Conservation (phyloP, 1,139 yeast species). For the Candida dubliniensis region DNA sequence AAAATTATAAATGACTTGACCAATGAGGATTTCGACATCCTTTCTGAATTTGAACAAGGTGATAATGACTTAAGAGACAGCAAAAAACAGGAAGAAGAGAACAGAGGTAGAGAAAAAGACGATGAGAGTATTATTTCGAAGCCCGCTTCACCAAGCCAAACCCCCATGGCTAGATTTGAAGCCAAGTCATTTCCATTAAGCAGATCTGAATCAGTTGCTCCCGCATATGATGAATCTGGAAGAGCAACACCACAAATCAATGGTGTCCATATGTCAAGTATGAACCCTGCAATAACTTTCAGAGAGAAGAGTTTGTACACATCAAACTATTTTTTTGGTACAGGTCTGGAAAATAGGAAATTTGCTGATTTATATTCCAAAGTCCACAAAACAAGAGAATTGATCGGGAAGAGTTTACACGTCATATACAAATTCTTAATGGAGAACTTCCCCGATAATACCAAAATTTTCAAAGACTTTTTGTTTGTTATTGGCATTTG, state of each 20-base stretch:
- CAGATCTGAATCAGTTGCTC: constrained; percentile 17
- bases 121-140: constrained; percentile 15
- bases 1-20: constrained; percentile 42
- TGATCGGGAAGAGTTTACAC: constrained; percentile 70
- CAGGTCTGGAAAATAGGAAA: constrained; percentile 47
- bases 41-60: constrained; percentile 19
- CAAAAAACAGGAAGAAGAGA: constrained; percentile 20
- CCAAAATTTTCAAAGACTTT: constrained; percentile 65
- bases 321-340: constrained; percentile 57
- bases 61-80: constrained; percentile 10
- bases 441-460: constrained; percentile 60
- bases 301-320: constrained; percentile 62
- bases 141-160: neutral
- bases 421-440: constrained; percentile 51
- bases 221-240: constrained; percentile 26
- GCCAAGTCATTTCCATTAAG: constrained; percentile 1
- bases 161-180: neutral
- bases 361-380: constrained; percentile 54
- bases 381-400: constrained; percentile 61
- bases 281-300: constrained; percentile 52
- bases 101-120: constrained; percentile 17
- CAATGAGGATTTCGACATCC: constrained; percentile 19
- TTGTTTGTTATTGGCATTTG: constrained; percentile 72
- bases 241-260: constrained; percentile 45
- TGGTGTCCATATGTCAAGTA: constrained; percentile 44